Base-by-base conservation (phyloP, 768 basidiomycete species). In the Crucibulum laeve region DNA sequence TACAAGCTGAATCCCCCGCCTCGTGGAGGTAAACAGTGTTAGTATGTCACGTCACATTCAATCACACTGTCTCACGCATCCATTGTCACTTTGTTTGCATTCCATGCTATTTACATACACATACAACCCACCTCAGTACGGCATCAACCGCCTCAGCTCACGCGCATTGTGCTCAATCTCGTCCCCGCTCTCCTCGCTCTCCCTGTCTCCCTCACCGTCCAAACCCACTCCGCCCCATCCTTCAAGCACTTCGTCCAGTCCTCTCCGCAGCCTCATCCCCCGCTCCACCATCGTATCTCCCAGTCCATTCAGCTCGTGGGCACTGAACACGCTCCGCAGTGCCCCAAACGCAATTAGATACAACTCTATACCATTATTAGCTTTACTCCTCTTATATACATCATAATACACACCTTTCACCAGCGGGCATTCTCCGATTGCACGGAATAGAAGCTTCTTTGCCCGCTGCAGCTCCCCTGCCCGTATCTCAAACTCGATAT, bases 231-330 rank as follows among this genome's bases (percentile, higher is more conserved):
- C 61, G 41, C 50, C 45, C 69, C 67, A 71, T 6, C 69, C 73
- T 17, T 69, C 73, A 30, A 80, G 34, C 37, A 63, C 65, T 52
- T 80, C 81, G 10, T 89, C 85, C 52, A 90, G 47, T 0, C 76
- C 82, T 38, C 63, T 59, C 34, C 82, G 70, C 57, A 86, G 62
- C 36, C 89, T 75, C 18, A 91, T 53, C 3, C 81, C 83, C 28
- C 85, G 65, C 57, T 91, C 89, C 4, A 73, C 82, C 89, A 91
- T 91, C 3, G 76, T 76, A 44, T 88, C 86, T 38, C 70, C 82
- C 42, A 84, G 71, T 17, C 56, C 69, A 40, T 70, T 71, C 49
- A 91, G 66, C 59, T 91, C 88, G 13, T 64, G 62, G 14, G 62
- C 51, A 38, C 64, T 71, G 59, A 91, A 91, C 38, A 74, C 80